These are phyloP conservation scores for Macrophomina pseudophaseolina DNA, from an alignment of 2,329 filamentous ascomycete species.

Conservation along the genomic window DNA sequence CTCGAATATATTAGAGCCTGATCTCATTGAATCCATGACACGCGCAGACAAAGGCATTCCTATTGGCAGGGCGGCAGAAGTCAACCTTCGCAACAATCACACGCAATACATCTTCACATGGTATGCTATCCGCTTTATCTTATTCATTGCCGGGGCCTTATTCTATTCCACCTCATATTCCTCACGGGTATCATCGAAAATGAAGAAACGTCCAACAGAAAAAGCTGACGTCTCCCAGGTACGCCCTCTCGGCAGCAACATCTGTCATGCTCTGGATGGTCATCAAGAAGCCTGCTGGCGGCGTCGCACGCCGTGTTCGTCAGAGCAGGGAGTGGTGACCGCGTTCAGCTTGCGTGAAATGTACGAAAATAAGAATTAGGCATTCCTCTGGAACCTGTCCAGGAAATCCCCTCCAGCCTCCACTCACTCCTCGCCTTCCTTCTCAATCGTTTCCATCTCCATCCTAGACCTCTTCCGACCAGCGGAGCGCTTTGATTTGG, in stretches of 20 bases:
- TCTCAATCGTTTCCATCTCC: conserved; percentile 47
- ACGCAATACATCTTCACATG: conserved; percentile 99
- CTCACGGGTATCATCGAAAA: background rate
- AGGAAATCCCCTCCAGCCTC: background rate
- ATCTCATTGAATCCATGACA: conserved; percentile 76
- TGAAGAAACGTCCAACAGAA: conserved; percentile 11
- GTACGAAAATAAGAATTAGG: background rate
- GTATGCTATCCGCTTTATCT: conserved; percentile 58
- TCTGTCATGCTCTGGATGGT: conserved; percentile 97
- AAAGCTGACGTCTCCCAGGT: conserved; percentile 61
- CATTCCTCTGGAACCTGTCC: too few relatives aligned
- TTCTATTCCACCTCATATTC: background rate
- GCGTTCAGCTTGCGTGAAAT: background rate
- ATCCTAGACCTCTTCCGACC: conserved; percentile 38
- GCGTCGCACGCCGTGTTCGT: conserved; percentile 73
- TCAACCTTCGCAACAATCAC: conserved; percentile 95
- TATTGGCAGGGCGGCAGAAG: conserved; percentile 84
- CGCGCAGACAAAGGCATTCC: conserved; percentile 82
- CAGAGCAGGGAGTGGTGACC: conserved; percentile 77
- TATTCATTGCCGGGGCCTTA: too few relatives aligned
- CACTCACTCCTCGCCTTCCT: conserved; percentile 37
- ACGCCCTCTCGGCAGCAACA: conserved; percentile 81
- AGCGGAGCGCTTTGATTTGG: conserved; percentile 42
- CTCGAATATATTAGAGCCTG: conserved; percentile 65
- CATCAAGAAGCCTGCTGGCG: conserved; percentile 80